Conservation (phyloP, 2,329 filamentous ascomycete genomes). For the Fusarium redolens region DNA sequence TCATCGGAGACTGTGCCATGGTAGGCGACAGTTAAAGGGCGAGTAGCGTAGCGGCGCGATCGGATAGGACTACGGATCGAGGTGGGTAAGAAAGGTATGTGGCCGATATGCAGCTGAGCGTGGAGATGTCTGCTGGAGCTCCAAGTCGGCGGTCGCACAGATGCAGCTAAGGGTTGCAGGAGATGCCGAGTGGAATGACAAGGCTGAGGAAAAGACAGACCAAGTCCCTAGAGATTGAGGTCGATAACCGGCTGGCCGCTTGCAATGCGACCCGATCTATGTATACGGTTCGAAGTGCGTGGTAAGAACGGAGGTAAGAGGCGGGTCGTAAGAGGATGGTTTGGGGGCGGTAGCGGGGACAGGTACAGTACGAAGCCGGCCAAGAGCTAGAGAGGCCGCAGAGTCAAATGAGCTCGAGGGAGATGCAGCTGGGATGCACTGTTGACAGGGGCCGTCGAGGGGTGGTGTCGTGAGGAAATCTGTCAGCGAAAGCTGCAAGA, state of each 20-base stretch:
- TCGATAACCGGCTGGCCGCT: conserved; percentile 42
- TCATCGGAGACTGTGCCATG: conserved; percentile 93
- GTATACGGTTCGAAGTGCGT: conserved; percentile 33
- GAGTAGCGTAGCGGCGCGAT: conserved; percentile 9
- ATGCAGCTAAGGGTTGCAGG: conserved; percentile 25
- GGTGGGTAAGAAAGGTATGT: conserved; percentile 23
- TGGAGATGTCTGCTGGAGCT: conserved; percentile 20
- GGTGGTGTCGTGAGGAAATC: neutral
- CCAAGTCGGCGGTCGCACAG: conserved; percentile 26
- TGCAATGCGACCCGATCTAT: conserved; percentile 49
- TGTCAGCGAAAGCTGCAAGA: neutral
- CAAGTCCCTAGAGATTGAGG: conserved; percentile 20
- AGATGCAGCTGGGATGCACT: conserved; percentile 29
- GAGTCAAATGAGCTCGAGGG: conserved; percentile 25
- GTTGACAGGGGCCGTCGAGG: conserved; percentile 17
- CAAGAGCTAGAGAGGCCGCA: conserved; percentile 15
- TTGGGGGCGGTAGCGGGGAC: conserved; percentile 41
- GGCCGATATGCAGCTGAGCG: conserved; percentile 33
- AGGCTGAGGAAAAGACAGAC: conserved; percentile 17
- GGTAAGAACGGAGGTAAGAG: conserved; percentile 28
- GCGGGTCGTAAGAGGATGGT: conserved; percentile 35
- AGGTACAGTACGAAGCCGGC: conserved; percentile 14
- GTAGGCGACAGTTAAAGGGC: conserved; percentile 32
- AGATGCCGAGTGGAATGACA: conserved; percentile 16
- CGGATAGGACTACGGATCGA: conserved; percentile 22